A percentile compares a stretch with the other conserved stretches of the same genome.
These are phyloP conservation scores for Astrephomene gubernaculifera DNA, from an alignment of 139 green algal genomes.

Conservation along the genomic window DNA sequence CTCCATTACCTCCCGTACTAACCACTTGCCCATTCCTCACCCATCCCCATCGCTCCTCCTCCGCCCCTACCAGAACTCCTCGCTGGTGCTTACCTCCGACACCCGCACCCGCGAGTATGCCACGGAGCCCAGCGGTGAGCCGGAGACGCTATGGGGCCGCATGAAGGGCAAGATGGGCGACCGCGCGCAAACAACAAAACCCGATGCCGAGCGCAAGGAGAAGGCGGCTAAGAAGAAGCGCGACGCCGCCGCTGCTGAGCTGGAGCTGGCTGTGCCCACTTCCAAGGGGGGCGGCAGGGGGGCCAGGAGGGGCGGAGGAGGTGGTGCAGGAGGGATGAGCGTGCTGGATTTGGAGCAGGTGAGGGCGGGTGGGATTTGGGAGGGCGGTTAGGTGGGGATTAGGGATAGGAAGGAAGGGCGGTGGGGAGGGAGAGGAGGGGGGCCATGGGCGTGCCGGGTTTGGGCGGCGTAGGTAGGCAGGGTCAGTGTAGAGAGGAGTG, in stretches of 20 bases:
- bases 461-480: no score
- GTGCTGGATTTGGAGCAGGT: conserved; percentile 86
- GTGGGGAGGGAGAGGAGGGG: neutral
- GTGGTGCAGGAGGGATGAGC: conserved; percentile 53
- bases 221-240: conserved; percentile 67
- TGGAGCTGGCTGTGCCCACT: conserved; percentile 49
- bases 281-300: conserved; percentile 57
- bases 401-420: no score
- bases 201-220: conserved; percentile 51
- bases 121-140: conserved; percentile 92
- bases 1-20: no score
- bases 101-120: conserved; percentile 78
- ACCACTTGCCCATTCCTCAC: neutral
- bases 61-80: conserved; percentile 87
- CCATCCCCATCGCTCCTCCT: neutral
- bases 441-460: neutral
- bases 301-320: conserved; percentile 12
- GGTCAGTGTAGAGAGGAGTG: no score
- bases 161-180: conserved; percentile 94
- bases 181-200: conserved; percentile 52
- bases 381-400: neutral
- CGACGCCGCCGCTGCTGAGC: conserved; percentile 39
- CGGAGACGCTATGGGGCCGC: conserved; percentile 87
- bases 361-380: neutral
- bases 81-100: conserved; percentile 95